These are phyloP conservation scores for Stephanodiscus triporus DNA, from an alignment of 108 stramenopile species.

Conservation along the genomic window DNA sequence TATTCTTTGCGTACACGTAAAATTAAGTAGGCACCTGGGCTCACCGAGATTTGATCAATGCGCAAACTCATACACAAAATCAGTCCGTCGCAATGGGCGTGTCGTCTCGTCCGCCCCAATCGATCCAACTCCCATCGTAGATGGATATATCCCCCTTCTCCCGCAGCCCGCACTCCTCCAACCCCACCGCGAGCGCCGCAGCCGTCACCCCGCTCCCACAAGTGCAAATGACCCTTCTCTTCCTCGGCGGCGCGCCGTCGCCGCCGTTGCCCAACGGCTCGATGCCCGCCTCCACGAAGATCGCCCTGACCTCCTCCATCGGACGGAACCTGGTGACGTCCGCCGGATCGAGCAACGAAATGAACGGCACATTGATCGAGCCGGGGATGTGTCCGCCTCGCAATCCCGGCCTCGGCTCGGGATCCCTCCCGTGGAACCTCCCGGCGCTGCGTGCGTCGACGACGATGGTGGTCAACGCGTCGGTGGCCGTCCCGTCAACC, in stretches of 20 bases:
- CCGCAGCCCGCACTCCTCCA: conserved; percentile 64
- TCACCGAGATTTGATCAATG: not conserved
- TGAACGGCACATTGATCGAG: conserved; percentile 67
- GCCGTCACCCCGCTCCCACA: conserved; percentile 82
- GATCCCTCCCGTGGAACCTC: conserved; percentile 49
- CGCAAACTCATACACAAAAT: not conserved
- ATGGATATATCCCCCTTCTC: conserved; percentile 50
- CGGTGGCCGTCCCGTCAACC: conserved; percentile 17
- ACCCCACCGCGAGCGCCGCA: conserved; percentile 60
- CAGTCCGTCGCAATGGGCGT: conserved; percentile 56
- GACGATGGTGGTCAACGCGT: conserved; percentile 28
- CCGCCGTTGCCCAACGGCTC: conserved; percentile 20
- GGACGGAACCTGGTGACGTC: conserved; percentile 48
- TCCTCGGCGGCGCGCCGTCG: not conserved
- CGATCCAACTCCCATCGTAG: conserved; percentile 82
- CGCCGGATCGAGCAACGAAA: conserved; percentile 36
- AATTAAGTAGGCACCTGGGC: not conserved
- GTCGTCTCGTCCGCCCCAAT: conserved; percentile 58
- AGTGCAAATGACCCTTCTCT: conserved; percentile 47
- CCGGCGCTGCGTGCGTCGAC: conserved; percentile 63
- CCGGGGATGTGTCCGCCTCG: conserved; percentile 70
- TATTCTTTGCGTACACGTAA: not conserved
- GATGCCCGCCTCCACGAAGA: conserved; percentile 54
- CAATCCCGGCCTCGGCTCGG: conserved; percentile 51
- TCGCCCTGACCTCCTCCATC: conserved; percentile 41